Base-by-base conservation (phyloP, 805 yeast genomes). In the Pichia exigua region DNA sequence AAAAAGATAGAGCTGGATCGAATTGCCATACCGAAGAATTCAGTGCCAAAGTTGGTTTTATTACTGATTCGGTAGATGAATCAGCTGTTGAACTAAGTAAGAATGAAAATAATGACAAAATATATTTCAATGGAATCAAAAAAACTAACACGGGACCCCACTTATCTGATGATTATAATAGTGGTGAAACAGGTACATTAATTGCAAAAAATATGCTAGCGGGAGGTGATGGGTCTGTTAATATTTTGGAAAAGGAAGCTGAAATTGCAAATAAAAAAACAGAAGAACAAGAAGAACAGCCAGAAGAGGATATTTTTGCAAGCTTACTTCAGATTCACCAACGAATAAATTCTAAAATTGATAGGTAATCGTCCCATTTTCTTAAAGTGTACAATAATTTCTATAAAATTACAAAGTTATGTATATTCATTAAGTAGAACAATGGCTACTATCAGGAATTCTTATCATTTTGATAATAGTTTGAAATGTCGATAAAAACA, bases 401-500 rank as follows among this genome's bases (percentile, higher is more conserved):
- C 7, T 30, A 30, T 30, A 30, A 30, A n/a, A 13, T 30, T 35
- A 35, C 39, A 32, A 13, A 32, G n/a, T 13, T 12, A 10, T 7
- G 3, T 32, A 3, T 13, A 32, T 8, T 13, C 11, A 35, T 11
- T 35, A 35, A n/a, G 20, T 35, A 35, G 39, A 35, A 65, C 88
- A 83, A 55, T 81, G 84, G 27, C 66, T 68, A 21, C 72, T 78
- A 21, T 67, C 76, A n/a, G 18, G 39, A 35, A 17, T 35, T 35
- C 2, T 10, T n/a, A 35, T 17, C 17, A 20, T 71, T 40, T 74
- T 70, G 17, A 73, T 54, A 3, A 88, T 73, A 1, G 95, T 87
- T 72, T 85, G 91, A 20, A 77, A 68, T 0, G 95, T 83, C n/a
- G 96, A 86, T 15, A 89, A 71, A 30, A 87, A 56, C 94, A 92